Evolutionary conservation across 2,329 filamentous ascomycete species (phyloP), one percentile per base, ranked within the genome.

Genomic region (Claviceps citrina): DNA sequence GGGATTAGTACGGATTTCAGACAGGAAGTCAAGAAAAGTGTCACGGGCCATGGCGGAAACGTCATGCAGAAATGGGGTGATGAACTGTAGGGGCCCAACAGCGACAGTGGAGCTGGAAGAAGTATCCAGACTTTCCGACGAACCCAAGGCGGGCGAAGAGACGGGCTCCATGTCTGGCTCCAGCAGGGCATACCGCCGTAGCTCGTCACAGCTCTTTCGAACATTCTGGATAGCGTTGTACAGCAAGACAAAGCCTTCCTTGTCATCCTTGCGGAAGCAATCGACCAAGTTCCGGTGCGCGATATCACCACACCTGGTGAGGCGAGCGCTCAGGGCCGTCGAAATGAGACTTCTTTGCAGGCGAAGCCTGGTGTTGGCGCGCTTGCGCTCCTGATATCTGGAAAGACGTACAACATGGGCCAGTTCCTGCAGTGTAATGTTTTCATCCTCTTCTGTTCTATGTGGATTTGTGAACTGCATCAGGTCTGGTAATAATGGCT

Each of bases 141-240:
- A 71, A 25, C 55, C 54, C 41, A 60, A 47, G n/a, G 51, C 50
- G 13, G 48, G 61, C 50, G 66, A 71, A 47, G 47, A 62, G 56
- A 47, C 57, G 56, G 68, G 63, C 43, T 84, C 78, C 63, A 84
- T 68, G 53, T 85, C 81, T 2, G 79, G 78, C 51, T 84, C 80
- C 56, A 83, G 61, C 35, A 83, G 63, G 38, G 80, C 79, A 62
- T 77, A 84, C 44, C 76, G 74, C 43, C 78, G 71, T 31, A 77
- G 76, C 49, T 79, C 77, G 50, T 84, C 78, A 61, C 80, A 84
- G 53, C 81, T 84, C 58, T 76, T 78, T 54, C 81, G 74, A 46
- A 87, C 80, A 64, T 87, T 78, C 58, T 85, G 78, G 43, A 89
- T 71, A 42, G 82, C 81, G 66, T 79, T 80, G 58, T 83, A 85